Conservation (phyloP, 177 flowering plant species). For the Vitis hybrid region DNA sequence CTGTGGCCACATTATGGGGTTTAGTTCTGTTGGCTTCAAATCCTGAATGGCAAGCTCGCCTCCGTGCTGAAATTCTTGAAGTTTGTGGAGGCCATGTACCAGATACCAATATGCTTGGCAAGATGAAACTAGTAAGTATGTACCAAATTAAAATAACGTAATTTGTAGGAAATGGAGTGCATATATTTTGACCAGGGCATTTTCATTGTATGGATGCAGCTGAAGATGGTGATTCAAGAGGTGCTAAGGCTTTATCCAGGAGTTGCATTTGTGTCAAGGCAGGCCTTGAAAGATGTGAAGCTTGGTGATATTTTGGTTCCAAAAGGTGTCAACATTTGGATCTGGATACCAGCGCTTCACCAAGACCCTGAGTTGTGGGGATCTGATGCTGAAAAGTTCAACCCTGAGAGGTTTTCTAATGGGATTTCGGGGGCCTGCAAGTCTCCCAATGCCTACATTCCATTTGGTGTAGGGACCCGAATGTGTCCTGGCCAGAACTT, state of each 20-base stretch:
- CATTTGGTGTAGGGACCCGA: conserved; percentile 16
- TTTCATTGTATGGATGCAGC: not conserved
- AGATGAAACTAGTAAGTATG: conserved; percentile 16
- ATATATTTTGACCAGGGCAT: not conserved
- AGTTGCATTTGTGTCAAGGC: conserved; percentile 14
- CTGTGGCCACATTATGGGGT: conserved; percentile 11
- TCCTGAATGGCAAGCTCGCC: conserved; percentile 11
- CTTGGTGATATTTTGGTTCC: conserved; percentile 9
- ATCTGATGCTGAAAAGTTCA: conserved; percentile 14
- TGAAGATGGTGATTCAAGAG: conserved; percentile 17
- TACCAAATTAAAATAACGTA: too few relatives aligned
- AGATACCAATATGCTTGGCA: conserved; percentile 14
- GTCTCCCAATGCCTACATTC: conserved; percentile 11
- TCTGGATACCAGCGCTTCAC: conserved; percentile 13
- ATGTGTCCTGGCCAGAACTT: conserved; percentile 17
- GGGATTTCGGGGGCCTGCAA: conserved; percentile 13
- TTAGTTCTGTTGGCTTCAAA: conserved; percentile 16
- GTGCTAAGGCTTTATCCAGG: conserved; percentile 13
- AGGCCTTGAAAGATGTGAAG: conserved; percentile 11
- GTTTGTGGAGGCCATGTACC: not conserved
- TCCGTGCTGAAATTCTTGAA: not conserved
- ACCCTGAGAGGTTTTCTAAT: conserved; percentile 13
- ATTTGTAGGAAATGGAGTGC: too few relatives aligned
- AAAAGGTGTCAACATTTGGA: conserved; percentile 10
- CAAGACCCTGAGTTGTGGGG: conserved; percentile 16